Percentiles rank a stretch among this genome's conserved stretches.
Evolutionary conservation across 768 basidiomycete species (phyloP).

Genomic region (Coprinopsis strossmayeri): DNA sequence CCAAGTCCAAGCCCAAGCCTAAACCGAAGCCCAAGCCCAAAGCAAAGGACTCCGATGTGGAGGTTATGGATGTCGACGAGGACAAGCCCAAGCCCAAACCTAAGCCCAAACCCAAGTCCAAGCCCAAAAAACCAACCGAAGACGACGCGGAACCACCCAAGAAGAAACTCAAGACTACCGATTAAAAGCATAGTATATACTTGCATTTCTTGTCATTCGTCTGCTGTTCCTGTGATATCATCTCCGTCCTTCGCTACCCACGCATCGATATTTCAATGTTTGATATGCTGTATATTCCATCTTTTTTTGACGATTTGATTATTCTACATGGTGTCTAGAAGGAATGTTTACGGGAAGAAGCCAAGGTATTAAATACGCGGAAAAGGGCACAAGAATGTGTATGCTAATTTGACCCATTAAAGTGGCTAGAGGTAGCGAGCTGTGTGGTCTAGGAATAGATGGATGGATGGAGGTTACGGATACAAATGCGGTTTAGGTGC

Average conservation of each 20-base stretch:
- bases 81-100: slow-evolving; percentile 40
- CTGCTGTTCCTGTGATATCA: slow-evolving; percentile 6
- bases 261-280: slow-evolving; percentile 9
- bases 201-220: slow-evolving; percentile 5
- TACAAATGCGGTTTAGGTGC: neutral
- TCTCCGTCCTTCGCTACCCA: slow-evolving; percentile 11
- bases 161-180: slow-evolving; percentile 66
- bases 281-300: slow-evolving; percentile 8
- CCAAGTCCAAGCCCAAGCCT: slow-evolving; percentile 34
- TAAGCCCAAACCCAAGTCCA: slow-evolving; percentile 28
- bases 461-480: neutral
- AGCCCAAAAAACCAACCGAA: slow-evolving; percentile 27
- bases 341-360: neutral
- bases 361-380: neutral
- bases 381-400: neutral
- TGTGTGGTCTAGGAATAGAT: no score
- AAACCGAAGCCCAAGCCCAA: slow-evolving; percentile 31
- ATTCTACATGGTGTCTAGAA: neutral
- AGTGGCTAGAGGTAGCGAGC: no score
- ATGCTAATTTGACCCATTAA: neutral
- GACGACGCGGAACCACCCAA: slow-evolving; percentile 54
- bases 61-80: slow-evolving; percentile 44
- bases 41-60: slow-evolving; percentile 28
- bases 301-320: neutral
- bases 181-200: slow-evolving; percentile 19